A percentile compares a stretch with the other conserved stretches of the same genome.
Evolutionary conservation across 2,329 filamentous ascomycete species (phyloP).

Genomic region (Diaporthe eres): DNA sequence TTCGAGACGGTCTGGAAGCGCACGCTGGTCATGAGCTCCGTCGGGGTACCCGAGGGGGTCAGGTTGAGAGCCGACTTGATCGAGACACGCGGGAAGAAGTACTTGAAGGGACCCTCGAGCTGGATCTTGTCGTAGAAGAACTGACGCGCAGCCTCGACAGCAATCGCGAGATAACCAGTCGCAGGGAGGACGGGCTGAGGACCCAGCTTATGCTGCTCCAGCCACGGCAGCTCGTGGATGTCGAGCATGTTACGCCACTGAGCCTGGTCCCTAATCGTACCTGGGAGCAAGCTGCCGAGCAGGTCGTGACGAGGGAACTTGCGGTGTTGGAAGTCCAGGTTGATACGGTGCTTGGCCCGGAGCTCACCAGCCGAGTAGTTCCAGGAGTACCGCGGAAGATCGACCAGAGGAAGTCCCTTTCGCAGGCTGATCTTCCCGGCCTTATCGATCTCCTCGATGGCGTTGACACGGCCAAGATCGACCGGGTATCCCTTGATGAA

Average conservation of each 20-base stretch:
- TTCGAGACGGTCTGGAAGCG: neutral
- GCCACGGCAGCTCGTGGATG: conserved; percentile 51
- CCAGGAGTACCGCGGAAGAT: conserved; percentile 62
- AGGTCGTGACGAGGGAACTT: conserved; percentile 55
- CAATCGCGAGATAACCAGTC: conserved; percentile 39
- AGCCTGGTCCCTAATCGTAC: conserved; percentile 49
- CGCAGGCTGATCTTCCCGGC: neutral
- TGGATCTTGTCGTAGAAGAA: conserved; percentile 26
- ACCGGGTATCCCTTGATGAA: neutral
- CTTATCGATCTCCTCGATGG: conserved; percentile 40
- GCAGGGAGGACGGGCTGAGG: conserved; percentile 44
- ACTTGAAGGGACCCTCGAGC: neutral
- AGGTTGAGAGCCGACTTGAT: conserved; percentile 4
- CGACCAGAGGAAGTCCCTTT: conserved; percentile 36
- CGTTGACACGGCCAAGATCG: conserved; percentile 43
- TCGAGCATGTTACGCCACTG: conserved; percentile 51
- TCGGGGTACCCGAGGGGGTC: neutral
- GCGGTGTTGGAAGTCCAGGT: conserved; percentile 52
- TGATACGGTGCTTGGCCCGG: conserved; percentile 54
- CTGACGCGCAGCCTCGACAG: conserved; percentile 34
- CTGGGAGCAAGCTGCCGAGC: conserved; percentile 52
- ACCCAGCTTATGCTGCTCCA: conserved; percentile 47
- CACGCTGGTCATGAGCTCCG: conserved; percentile 28
- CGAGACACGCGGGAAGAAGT: neutral
- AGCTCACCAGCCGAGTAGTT: conserved; percentile 54